Percentiles rank a stretch among this genome's conserved stretches.
phyloP scores from a whole-genome alignment of 2,329 filamentous ascomycete species.

The Reticulascus tulasneorum region DNA sequence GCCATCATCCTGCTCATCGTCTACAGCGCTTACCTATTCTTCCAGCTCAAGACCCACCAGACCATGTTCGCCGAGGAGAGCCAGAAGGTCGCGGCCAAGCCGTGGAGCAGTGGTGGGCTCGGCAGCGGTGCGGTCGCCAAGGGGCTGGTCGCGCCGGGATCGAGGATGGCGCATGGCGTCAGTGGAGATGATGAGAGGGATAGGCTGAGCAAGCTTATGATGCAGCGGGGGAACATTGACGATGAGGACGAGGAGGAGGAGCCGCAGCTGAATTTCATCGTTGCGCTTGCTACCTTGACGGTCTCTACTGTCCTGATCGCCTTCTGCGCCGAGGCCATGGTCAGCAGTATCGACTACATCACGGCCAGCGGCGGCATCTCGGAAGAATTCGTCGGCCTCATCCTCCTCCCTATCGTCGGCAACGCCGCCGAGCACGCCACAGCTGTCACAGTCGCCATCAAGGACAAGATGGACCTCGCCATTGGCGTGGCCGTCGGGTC shows the following conservation, averaged over 20 bases:
- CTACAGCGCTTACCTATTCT: constrained; percentile 80
- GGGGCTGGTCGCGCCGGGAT: constrained; percentile 35
- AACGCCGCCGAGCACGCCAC: constrained; percentile 81
- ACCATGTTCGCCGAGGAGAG: constrained; percentile 76
- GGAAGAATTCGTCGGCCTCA: constrained; percentile 74
- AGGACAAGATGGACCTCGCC: constrained; percentile 82
- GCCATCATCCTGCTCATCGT: constrained; percentile 78
- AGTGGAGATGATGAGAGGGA: constrained; percentile 34
- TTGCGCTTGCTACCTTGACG: constrained; percentile 68
- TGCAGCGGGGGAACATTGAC: constrained; percentile 42
- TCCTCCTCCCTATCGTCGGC: constrained; percentile 77
- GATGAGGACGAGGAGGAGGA: constrained; percentile 69
- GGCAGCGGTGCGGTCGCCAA: constrained; percentile 31
- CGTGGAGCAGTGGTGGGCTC: constrained; percentile 31
- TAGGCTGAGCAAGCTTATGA: constrained; percentile 37
- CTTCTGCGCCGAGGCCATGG: constrained; percentile 76
- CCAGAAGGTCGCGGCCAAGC: constrained; percentile 67
- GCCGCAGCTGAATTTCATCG: constrained; percentile 67
- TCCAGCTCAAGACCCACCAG: constrained; percentile 85
- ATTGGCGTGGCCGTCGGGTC: constrained; percentile 78
- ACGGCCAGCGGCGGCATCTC: constrained; percentile 56
- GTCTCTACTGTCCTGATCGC: constrained; percentile 76
- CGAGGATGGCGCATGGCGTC: constrained; percentile 31
- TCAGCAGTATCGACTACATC: constrained; percentile 67
- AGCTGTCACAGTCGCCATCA: constrained; percentile 72